These are phyloP conservation scores for Jamesozyma rosinii DNA, from an alignment of 805 yeast species.

Conservation along the genomic window DNA sequence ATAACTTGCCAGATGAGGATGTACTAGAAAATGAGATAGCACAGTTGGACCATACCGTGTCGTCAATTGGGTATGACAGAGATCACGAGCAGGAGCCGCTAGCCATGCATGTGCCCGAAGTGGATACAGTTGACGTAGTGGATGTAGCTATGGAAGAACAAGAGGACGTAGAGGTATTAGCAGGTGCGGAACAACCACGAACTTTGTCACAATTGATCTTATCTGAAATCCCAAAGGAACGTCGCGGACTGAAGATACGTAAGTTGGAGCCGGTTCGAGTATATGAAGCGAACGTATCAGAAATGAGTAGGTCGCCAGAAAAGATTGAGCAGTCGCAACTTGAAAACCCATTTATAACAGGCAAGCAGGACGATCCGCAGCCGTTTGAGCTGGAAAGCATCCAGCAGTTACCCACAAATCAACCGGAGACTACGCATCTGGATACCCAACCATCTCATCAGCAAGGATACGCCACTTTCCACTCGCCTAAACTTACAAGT, in stretches of 20 bases:
- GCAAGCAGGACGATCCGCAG: neutral
- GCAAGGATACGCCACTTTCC: neutral
- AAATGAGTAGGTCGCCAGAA: neutral
- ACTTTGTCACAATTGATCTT: constrained; percentile 10
- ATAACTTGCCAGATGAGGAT: neutral
- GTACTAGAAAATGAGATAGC: neutral
- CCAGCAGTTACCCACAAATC: neutral
- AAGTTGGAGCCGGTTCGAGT: constrained; percentile 13
- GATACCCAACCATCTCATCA: neutral
- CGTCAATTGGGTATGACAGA: neutral
- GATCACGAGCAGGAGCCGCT: too few relatives aligned
- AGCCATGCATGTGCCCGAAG: too few relatives aligned
- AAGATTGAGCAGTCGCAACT: neutral
- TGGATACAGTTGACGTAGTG: neutral
- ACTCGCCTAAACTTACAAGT: neutral
- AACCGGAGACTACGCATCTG: neutral
- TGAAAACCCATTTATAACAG: neutral
- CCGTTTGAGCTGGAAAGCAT: neutral
- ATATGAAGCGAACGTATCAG: constrained; percentile 1
- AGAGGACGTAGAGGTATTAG: neutral
- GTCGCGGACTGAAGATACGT: constrained; percentile 10
- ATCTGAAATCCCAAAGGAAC: constrained; percentile 7
- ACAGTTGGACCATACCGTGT: neutral
- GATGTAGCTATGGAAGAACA: neutral
- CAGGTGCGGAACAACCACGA: neutral